Base-by-base conservation (phyloP, 2,329 filamentous ascomycete species). In the Curvularia verruculosa region DNA sequence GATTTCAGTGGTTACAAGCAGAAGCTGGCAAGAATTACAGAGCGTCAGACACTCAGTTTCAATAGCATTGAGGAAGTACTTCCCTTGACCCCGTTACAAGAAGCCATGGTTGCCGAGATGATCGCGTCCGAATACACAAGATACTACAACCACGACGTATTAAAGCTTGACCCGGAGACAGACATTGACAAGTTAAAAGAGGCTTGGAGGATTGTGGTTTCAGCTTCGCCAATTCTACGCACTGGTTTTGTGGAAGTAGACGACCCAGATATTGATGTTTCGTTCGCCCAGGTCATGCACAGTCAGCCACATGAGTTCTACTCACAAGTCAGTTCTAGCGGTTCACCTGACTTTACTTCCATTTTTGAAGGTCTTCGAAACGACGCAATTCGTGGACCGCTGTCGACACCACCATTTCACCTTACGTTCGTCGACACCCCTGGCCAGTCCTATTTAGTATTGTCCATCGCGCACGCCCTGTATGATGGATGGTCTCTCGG, bases 401-500 rank as follows among this genome's bases (percentile, higher is more conserved):
- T 47, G 1, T 48, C 54, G n/a, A 57, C 3, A 64, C 66, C 37
- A 65, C 75, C 23, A 49, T 73, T 66, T 26, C 75, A 74, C 15
- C 52, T 85, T 13, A 75, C 74, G 3, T 49, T 81, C 3, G 63
- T 81, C 19, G 60, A 72, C 15, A 69, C 76, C 19, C 53, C 67
- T 0, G 49, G 59, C 5, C 70, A 75, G 15, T 70, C 52, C 3
- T 83, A 82, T 54, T 66, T 86, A n/a, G 56, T 85, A 4, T 72
- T 97, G 1, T 93, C 91, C 0, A 87, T 96, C 37, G 84, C 92
- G 0, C 93, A 97, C 75, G 91, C 92, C 1, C 81, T 96, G 19
- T 97, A 97, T 64, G 93, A 97, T 70, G 93, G 93, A 0, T 92
- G 88, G 85, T 96, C 92, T 2, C 82, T 97, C 12, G 80, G 82